phyloP scores from a whole-genome alignment of 1,139 yeast genomes.

The Geotrichum bryndzae region DNA sequence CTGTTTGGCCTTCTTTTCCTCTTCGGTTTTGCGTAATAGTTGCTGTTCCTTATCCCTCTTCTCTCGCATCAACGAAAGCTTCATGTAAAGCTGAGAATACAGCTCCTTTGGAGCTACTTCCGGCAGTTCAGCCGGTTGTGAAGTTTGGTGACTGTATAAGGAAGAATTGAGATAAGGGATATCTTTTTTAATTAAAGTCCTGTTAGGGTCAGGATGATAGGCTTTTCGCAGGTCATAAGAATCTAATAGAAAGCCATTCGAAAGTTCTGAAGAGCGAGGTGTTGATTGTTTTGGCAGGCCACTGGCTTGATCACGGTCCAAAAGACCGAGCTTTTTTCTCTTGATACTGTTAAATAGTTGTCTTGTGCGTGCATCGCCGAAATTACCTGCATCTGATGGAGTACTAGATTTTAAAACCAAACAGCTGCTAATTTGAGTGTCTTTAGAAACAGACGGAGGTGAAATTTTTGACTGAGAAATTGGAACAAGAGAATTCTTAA shows the following conservation, averaged over 20 bases:
- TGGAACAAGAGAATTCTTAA: not conserved
- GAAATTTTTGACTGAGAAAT: not conserved
- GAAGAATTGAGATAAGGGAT: constrained; percentile 11
- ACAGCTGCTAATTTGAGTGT: not conserved
- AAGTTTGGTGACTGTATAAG: not conserved
- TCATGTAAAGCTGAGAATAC: constrained; percentile 13
- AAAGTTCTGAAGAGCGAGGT: not conserved
- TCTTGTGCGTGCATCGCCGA: not conserved
- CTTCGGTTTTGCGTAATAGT: constrained; percentile 9
- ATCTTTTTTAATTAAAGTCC: not conserved
- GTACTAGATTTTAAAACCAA: not conserved
- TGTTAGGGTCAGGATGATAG: not conserved
- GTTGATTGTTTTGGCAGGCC: not conserved
- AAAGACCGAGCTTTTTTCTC: not conserved
- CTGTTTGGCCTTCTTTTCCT: constrained; percentile 6
- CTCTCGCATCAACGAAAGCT: constrained; percentile 11
- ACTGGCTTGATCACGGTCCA: not conserved
- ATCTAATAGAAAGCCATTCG: not conserved
- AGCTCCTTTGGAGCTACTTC: constrained; percentile 14
- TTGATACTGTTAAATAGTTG: not conserved
- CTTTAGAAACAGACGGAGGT: not conserved
- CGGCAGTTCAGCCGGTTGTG: constrained; percentile 13
- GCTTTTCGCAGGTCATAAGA: not conserved
- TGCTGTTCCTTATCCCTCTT: constrained; percentile 8
- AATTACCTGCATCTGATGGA: not conserved